Evolutionary conservation across 2,329 filamentous ascomycete species (phyloP), one percentile per base, ranked within the genome.

Genomic region (Fusarium sublunatum): DNA sequence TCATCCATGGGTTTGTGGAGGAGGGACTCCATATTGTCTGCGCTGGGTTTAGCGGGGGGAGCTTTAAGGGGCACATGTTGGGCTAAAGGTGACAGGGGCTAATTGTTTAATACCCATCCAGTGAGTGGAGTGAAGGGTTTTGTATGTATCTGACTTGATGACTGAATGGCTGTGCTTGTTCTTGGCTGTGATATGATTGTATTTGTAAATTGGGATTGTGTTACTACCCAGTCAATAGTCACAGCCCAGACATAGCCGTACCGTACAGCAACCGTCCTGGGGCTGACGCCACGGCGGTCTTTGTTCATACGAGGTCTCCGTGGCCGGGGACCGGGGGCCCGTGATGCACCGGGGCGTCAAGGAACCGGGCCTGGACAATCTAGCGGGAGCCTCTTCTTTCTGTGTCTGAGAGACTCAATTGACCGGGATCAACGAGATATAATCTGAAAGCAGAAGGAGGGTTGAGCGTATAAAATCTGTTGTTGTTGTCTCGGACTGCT

Each of bases 1-100:
- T 64, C 26, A 40, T 53, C 36, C 29, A 49, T 53, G 19, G 35
- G 38, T 53, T 28, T 62, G 49, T 58, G 52, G 61, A 67, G 67
- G 59, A 40, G 36, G 45, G 47, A 28, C 62, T 34, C 40, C 44
- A 52, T 47, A 34, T 48, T 48, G 63, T 32, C 55, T 34, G 51
- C 13, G 41, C 35, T 38, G 42, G 38, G 54, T 22, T 45, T 58
- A 61, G 51, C 49, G 56, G 50, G 11, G 15, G 26, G 34, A 38
- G 42, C 52, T 48, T 38, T 40, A 65, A 55, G 61, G 61, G 50
- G 51, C 22, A 53, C 42, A 40, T 32, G n/a, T 32, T 11, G 26
- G 26, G 8, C 7, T 32, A 56, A 38, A 36, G 48, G 43, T 34
- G 19, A 22, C 41, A 40, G 11, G 22, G n/a, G 24, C 13, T 56